Base-by-base conservation (phyloP, 2,329 filamentous ascomycete genomes). In the Fusarium palustre region DNA sequence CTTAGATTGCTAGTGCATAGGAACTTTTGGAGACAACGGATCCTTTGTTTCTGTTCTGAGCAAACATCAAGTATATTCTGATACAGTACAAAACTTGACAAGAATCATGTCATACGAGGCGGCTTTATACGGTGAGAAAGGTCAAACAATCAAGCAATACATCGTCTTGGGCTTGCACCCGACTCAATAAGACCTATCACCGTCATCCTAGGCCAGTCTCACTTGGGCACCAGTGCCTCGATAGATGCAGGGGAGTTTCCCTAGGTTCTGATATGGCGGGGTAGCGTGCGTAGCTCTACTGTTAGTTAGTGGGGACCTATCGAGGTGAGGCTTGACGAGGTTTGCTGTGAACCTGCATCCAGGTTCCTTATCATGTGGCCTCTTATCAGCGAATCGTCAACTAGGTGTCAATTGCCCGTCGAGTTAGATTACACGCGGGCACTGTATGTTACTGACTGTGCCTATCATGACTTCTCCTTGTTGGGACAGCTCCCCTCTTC, bases 221-320 rank as follows among this genome's bases (percentile, higher is more conserved):
- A 38, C 33, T 62, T 62, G 46, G 55, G 65, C 55, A 45, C 52
- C 36, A 55, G 36, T 52, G 54, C 33, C 25, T 41, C 47, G 45
- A 71, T 55, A 49, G 45, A 73, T 55, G 72, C 72, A 74, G 66
- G 72, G 71, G 69, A 54, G 36, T 55, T 55, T 43, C 34, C 36
- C 41, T 66, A n/a, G n/a, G n/a, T n/a, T 61, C 24, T 46, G 54
- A 72, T 74, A 72, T 74, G 70, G 72, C 70, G 72, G 72, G 72
- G 72, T 74, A 74, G 70, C 70, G 74, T 74, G 70, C 70, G 74
- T 74, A 72, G 71, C 66, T 69, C 42, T 50, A 56, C 65, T 49
- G 43, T n/a, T 47, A 54, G 66, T 22, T 45, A 56, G 64, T 74
- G 72, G 72, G 48, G 70, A 70, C 46, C 20, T 41, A 52, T 28